phyloP scores from a whole-genome alignment of 495 filamentous ascomycete genomes.

The Pyronema domesticum region DNA sequence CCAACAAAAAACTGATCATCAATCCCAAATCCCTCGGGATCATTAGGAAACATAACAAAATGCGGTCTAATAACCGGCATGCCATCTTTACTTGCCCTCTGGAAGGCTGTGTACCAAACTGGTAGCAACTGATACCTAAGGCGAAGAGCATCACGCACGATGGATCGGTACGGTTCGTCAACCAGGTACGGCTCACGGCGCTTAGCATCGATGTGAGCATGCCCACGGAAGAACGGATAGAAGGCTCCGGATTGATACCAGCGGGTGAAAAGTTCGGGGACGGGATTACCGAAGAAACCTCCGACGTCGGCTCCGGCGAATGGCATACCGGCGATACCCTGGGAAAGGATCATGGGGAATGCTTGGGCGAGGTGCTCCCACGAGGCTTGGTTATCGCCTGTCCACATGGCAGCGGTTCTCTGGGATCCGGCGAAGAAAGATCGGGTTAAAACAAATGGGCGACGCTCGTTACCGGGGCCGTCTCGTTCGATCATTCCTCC shows the following conservation, averaged over 20 bases:
- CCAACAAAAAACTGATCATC: constrained; percentile 92
- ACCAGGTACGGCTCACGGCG: constrained; percentile 83
- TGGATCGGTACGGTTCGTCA: constrained; percentile 65
- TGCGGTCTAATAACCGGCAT: constrained; percentile 78
- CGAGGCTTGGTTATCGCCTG: constrained; percentile 82
- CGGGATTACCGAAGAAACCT: constrained; percentile 93
- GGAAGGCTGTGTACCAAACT: constrained; percentile 94
- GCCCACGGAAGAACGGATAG: constrained; percentile 97
- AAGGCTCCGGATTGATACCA: constrained; percentile 97
- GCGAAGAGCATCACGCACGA: constrained; percentile 73
- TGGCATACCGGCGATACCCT: constrained; percentile 82
- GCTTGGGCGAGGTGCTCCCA: constrained; percentile 80
- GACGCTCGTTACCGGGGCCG: constrained; percentile 49
- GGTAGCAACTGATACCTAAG: constrained; percentile 80
- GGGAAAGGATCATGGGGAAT: constrained; percentile 81
- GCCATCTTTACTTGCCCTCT: constrained; percentile 63
- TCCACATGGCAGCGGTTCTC: constrained; percentile 90
- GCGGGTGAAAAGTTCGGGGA: constrained; percentile 70
- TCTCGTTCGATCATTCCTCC: constrained; percentile 64
- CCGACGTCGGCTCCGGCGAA: constrained; percentile 93
- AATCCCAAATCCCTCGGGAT: constrained; percentile 67
- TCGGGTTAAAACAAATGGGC: constrained; percentile 83
- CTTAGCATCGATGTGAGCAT: constrained; percentile 90
- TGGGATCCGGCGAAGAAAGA: constrained; percentile 83
- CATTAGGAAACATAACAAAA: constrained; percentile 76